A percentile compares a stretch with the other conserved stretches of the same genome.
Conservation (phyloP, 441 rosid species). For the Flueggea neowawraea region DNA sequence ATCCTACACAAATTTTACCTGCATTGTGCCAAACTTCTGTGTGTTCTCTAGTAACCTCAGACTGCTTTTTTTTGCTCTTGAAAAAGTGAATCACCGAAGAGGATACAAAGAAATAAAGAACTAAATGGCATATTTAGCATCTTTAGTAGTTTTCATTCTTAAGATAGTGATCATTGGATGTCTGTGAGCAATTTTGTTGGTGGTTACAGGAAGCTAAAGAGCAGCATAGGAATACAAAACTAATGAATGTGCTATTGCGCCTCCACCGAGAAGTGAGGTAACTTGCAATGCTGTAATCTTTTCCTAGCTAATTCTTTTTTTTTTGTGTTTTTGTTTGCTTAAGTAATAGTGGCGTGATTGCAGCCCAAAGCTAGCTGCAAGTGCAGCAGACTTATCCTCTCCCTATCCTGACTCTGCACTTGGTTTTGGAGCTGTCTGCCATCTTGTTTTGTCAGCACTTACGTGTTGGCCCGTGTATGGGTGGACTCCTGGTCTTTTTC, state of each 20-base stretch:
- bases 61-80: too few species aligned
- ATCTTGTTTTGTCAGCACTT: constrained; percentile 88
- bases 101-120: too few species aligned
- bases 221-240: constrained; percentile 89
- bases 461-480: constrained; percentile 95
- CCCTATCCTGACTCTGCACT: constrained; percentile 91
- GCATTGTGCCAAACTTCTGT: too few species aligned
- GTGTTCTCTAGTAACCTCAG: too few species aligned
- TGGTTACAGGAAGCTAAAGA: constrained; percentile 76
- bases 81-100: too few species aligned
- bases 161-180: not conserved
- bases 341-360: constrained; percentile 14
- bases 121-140: too few species aligned
- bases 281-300: constrained; percentile 11
- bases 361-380: constrained; percentile 97
- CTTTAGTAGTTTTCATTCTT: too few species aligned
- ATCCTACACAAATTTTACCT: too few species aligned
- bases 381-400: constrained; percentile 91
- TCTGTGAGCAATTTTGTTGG: constrained; percentile 15
- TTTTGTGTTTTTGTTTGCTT: not conserved
- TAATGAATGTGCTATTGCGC: constrained; percentile 88
- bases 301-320: constrained; percentile 11
- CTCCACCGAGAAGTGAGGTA: constrained; percentile 97
- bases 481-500: constrained; percentile 97
- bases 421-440: constrained; percentile 96